These are phyloP conservation scores for Phialophora chinensis DNA, from an alignment of 2,329 filamentous ascomycete species.

Conservation along the genomic window DNA sequence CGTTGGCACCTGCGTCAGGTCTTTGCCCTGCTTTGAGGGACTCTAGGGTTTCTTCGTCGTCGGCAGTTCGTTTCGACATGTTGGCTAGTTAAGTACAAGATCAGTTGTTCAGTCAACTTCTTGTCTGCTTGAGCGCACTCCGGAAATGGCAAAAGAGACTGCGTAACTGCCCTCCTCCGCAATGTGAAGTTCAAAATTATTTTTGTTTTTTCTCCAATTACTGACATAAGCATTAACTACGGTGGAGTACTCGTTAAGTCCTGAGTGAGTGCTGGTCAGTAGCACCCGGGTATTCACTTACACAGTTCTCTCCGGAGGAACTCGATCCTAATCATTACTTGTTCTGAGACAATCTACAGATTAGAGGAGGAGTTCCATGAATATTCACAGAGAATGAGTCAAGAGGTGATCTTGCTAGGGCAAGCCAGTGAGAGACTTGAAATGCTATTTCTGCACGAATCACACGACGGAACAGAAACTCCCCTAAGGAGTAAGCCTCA, in stretches of 20 bases:
- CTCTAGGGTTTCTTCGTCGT: conserved; percentile 57
- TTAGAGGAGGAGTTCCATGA: too few species aligned
- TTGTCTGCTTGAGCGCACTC: background rate
- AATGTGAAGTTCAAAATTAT: conserved; percentile 21
- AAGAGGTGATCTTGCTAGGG: too few species aligned
- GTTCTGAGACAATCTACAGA: too few species aligned
- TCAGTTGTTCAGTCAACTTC: background rate
- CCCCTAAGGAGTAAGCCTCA: too few species aligned
- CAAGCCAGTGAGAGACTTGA: too few species aligned
- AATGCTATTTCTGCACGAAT: too few species aligned
- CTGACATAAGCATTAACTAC: conserved; percentile 10
- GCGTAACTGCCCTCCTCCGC: conserved; percentile 5
- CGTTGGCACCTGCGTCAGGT: conserved; percentile 57
- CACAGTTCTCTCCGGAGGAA: too few species aligned
- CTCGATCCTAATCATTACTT: too few species aligned
- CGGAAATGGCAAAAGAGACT: background rate
- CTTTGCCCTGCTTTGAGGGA: conserved; percentile 67
- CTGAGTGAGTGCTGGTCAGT: background rate
- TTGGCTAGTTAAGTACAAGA: background rate
- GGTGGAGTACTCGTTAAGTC: background rate
- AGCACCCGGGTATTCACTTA: background rate
- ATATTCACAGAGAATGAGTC: too few species aligned
- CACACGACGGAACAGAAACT: too few species aligned
- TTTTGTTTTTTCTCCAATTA: conserved; percentile 16
- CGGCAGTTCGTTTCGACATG: conserved; percentile 68